Base-by-base conservation (phyloP, 116 monocot species). In the Iris pallida region DNA sequence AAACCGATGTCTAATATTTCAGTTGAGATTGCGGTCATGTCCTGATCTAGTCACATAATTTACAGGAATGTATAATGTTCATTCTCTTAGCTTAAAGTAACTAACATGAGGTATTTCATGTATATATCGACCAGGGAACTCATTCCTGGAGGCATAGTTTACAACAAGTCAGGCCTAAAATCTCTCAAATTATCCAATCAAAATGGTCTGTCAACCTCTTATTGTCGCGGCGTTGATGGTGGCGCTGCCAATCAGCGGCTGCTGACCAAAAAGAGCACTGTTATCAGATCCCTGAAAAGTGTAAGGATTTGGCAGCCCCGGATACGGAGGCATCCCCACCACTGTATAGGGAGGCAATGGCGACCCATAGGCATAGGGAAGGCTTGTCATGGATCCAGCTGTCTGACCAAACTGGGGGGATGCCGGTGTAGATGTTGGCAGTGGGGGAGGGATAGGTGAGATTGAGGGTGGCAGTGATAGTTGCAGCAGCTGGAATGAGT, bases 301-400 rank as follows among this genome's bases (percentile, higher is more conserved):
- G 30, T 53, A 61, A 0, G 61, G 43, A 60, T 75, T 68, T 14
- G 60, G 68, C 10, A 43, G 18, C 10, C 53, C 20, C 9, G 67
- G 62, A 47, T 68, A 68, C 7, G 61, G 51, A 4, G 66, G 75
- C 57, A 74, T 43, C 51, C 42, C 67, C n/a, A 51, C 30, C 67
- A 74, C 60, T 11, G 74, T 42, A 41, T 41, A 74, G 40, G 53
- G 74, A 12, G 66, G 16, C 11, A 42, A 47, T 11, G 46, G 10
- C 4, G 74, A 58, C 6, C 59, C 42, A 19, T 66, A 66, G 16
- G 41, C 20, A 16, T 51, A 66, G 6, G 74, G 47, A 10, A 59
- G 11, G 8, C 57, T 58, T 19, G 66, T 42, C 65, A 59, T 67
- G 8, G 61, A 16, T 10, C 68, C 42, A 16, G n/a, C 54, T 43